Percentiles rank a stretch among this genome's conserved stretches.
phyloP scores from a whole-genome alignment of 345 rosid genomes.

The Eutrema yunnanense region DNA sequence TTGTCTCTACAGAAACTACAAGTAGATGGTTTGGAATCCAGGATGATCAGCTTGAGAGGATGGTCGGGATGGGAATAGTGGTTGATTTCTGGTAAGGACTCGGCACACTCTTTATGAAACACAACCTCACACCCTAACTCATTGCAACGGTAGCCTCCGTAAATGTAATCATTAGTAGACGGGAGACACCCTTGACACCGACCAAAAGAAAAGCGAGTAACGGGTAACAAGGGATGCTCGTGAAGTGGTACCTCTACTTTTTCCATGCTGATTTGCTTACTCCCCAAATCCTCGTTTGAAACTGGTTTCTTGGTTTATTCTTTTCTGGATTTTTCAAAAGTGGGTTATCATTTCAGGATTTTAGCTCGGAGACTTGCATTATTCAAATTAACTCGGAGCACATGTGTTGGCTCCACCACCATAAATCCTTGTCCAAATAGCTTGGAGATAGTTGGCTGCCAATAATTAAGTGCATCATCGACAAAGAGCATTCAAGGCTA shows the following conservation, averaged over 20 bases:
- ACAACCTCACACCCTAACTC: neutral
- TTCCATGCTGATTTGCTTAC: neutral
- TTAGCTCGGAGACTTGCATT: too few species aligned
- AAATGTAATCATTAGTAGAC: neutral
- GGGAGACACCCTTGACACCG: neutral
- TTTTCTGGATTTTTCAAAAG: too few species aligned
- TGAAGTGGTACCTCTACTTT: neutral
- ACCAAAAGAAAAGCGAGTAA: neutral
- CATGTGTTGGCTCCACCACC: too few species aligned
- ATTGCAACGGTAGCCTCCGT: conserved; percentile 8
- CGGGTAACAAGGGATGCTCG: neutral
- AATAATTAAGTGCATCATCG: too few species aligned
- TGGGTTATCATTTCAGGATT: too few species aligned
- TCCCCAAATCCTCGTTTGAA: too few species aligned
- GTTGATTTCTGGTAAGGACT: neutral
- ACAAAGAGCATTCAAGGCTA: too few species aligned
- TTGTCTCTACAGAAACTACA: neutral
- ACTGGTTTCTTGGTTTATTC: too few species aligned
- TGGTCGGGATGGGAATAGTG: conserved; percentile 5
- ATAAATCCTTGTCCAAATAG: too few species aligned
- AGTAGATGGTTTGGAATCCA: too few species aligned
- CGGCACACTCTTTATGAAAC: neutral
- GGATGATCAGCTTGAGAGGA: neutral
- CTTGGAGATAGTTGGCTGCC: too few species aligned
- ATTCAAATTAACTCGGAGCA: too few species aligned